Base-by-base conservation (phyloP, 108 stramenopile genomes). In the Cylindrotheca closterium region DNA sequence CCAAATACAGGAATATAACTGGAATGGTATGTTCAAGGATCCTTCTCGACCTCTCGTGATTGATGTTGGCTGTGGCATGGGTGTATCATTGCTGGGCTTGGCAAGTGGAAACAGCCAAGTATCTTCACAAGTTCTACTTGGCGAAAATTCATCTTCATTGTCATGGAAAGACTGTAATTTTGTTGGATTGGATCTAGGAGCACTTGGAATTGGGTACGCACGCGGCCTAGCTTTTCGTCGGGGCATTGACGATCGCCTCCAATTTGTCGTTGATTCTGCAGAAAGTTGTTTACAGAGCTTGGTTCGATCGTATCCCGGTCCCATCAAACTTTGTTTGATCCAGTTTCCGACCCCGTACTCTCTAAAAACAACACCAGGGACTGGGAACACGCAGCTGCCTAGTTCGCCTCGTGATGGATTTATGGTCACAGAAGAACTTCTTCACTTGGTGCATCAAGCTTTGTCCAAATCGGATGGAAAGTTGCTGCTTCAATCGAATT, bases 51-150 rank as follows among this genome's bases (percentile, higher is more conserved):
- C 85, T 1, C 74, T 90, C n/a, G 78, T 90, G n/a, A 65, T 90
- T 34, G 89, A 90, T 77, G 50, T 90, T 8, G 89, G 89, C 10
- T 87, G 85, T 61, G 89, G 89, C 3, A 84, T 86, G 84, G 89
- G 89, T 3, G 73, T 90, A 25, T 87, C 84, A 4, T 57, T 90
- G 15, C 71, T 86, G 10, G 89, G 89, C 0, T 53, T 90, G 53
- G 73, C 81, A 33, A 46, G 67, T 33, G 18, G 33, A 12, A 12
- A 37, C 17, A 27, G 51, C 30, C 37, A 42, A 42, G 10, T 15
- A 10, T 42, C 37, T 19, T 2, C 1, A 23, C 46, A 33, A 47
- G 60, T 51, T 12, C 53, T 32, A 0, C 52, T 47, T 17, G 65
- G 55, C 22, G 5, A 55, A 2, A 3, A 59, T 46, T 52, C 7